Evolutionary conservation across 2,329 filamentous ascomycete species (phyloP).

Genomic region (Metarhizium brunneum): DNA sequence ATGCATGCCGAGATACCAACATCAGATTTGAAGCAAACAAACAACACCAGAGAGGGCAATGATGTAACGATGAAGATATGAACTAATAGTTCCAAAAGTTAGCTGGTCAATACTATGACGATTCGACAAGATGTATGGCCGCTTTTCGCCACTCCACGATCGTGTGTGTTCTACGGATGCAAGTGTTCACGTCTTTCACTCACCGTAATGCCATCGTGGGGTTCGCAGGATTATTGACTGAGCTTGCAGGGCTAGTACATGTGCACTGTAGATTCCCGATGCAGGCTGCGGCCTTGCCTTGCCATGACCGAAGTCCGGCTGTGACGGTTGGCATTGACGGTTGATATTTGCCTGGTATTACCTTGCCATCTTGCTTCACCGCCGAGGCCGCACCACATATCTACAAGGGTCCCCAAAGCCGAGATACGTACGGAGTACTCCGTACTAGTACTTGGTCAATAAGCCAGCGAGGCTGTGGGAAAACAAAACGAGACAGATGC

Average conservation of each 20-base stretch:
- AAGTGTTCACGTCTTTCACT: neutral
- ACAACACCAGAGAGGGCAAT: neutral
- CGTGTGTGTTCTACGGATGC: neutral
- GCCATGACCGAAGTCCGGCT: neutral
- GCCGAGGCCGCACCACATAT: constrained; percentile 5
- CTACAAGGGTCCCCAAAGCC: neutral
- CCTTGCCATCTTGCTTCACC: constrained; percentile 6
- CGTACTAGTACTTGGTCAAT: too few relatives aligned
- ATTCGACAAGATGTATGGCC: neutral
- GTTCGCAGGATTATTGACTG: neutral
- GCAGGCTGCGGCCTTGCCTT: neutral
- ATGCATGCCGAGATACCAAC: constrained; percentile 9
- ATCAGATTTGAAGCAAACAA: neutral
- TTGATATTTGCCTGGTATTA: neutral
- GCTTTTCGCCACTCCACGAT: too few relatives aligned
- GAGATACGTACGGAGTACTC: neutral
- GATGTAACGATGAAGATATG: neutral
- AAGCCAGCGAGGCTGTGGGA: neutral
- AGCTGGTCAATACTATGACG: neutral
- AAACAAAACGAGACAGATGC: neutral
- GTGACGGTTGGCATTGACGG: neutral
- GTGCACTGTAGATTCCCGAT: neutral
- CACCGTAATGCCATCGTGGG: neutral
- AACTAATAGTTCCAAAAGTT: neutral
- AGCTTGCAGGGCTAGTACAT: neutral